phyloP scores from a whole-genome alignment of 768 basidiomycete genomes.

The Suillus lakei region DNA sequence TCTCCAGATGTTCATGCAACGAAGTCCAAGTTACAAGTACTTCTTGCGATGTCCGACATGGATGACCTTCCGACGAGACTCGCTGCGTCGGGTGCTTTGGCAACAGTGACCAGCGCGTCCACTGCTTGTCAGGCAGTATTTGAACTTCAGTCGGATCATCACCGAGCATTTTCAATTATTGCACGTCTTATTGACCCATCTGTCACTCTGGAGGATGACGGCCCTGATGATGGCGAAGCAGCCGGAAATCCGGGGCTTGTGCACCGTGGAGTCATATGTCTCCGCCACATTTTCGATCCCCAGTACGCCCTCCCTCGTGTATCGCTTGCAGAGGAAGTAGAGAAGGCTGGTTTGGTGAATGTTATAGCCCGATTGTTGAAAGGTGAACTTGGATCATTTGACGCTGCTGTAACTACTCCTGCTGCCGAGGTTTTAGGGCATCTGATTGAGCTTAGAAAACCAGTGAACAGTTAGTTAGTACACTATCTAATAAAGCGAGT shows the following conservation, averaged over 20 bases:
- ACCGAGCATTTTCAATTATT: slow-evolving; percentile 67
- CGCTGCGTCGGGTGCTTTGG: slow-evolving; percentile 91
- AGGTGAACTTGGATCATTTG: slow-evolving; percentile 38
- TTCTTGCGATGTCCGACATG: slow-evolving; percentile 85
- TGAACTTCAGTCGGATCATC: slow-evolving; percentile 65
- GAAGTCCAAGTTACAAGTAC: slow-evolving; percentile 71
- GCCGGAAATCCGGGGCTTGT: slow-evolving; percentile 63
- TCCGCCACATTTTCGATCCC: slow-evolving; percentile 63
- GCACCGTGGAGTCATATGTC: slow-evolving; percentile 80
- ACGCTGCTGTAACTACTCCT: slow-evolving; percentile 48
- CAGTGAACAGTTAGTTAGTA: background rate
- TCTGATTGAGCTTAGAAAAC: slow-evolving; percentile 32
- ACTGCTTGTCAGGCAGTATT: slow-evolving; percentile 65
- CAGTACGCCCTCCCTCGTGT: slow-evolving; percentile 43
- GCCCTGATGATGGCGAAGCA: slow-evolving; percentile 39
- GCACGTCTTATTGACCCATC: slow-evolving; percentile 70
- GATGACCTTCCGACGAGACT: slow-evolving; percentile 84
- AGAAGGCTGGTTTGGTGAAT: slow-evolving; percentile 54
- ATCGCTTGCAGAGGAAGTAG: slow-evolving; percentile 54
- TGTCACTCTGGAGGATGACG: slow-evolving; percentile 37
- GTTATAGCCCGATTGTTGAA: slow-evolving; percentile 58
- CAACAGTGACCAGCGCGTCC: slow-evolving; percentile 70
- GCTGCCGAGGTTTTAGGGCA: slow-evolving; percentile 56
- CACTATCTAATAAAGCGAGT: background rate
- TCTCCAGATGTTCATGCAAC: slow-evolving; percentile 40